Percentiles rank a stretch among this genome's conserved stretches.
phyloP scores from a whole-genome alignment of 441 rosid species.

The Biscutella laevigata region DNA sequence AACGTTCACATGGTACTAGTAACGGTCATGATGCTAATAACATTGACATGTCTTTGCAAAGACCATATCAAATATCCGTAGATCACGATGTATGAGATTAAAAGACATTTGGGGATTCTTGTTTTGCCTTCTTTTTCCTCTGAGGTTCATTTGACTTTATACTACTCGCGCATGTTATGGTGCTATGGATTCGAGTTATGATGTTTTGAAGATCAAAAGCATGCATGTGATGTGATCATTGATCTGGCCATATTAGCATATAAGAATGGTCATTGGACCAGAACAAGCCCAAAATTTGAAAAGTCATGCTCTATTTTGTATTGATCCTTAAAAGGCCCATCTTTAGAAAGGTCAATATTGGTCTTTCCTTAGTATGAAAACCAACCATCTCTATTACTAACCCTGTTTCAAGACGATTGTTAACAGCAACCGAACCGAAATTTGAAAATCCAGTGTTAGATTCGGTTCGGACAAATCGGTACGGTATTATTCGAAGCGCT shows the following conservation, averaged over 20 bases:
- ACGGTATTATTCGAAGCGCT: no score
- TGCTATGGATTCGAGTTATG: background rate
- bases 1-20: conserved; percentile 20
- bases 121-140: background rate
- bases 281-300: conserved; percentile 6
- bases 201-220: background rate
- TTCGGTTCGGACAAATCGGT: no score
- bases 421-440: no score
- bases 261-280: background rate
- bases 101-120: background rate
- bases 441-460: no score
- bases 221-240: no score
- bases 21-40: background rate
- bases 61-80: conserved; percentile 28
- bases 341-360: no score
- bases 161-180: background rate
- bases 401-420: no score
- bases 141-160: background rate
- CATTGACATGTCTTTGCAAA: conserved; percentile 38
- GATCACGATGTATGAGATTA: conserved; percentile 14
- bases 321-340: background rate
- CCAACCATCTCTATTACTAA: no score
- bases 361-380: no score
- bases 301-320: background rate
- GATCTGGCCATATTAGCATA: no score